Percentiles rank a stretch among this genome's conserved stretches.
These are phyloP conservation scores for Myxozyma vanderwaltii DNA, from an alignment of 805 yeast genomes.

Conservation along the genomic window DNA sequence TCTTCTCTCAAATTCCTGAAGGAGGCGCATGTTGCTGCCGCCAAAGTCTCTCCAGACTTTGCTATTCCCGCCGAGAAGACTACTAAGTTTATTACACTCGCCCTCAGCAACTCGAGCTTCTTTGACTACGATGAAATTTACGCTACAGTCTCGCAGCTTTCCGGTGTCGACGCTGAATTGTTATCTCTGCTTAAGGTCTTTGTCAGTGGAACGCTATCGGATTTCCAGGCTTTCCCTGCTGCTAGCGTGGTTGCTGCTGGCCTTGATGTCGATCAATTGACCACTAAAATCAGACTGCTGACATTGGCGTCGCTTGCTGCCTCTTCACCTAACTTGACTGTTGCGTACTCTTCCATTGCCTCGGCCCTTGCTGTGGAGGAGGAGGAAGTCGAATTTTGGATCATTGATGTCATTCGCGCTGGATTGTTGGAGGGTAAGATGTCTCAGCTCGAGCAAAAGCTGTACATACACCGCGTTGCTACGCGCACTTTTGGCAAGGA, in stretches of 20 bases:
- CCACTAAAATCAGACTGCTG: conserved; percentile 32
- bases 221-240: conserved; percentile 20
- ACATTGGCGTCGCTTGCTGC: conserved; percentile 35
- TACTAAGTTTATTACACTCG: conserved; percentile 14
- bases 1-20: conserved; percentile 34
- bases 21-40: conserved; percentile 35
- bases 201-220: conserved; percentile 30
- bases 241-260: conserved; percentile 11
- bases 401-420: conserved; percentile 48
- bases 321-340: conserved; percentile 19
- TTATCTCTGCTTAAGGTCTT: conserved; percentile 39
- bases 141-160: not conserved
- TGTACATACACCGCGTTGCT: conserved; percentile 44
- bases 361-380: conserved; percentile 39
- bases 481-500: conserved; percentile 44
- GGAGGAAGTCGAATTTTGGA: conserved; percentile 45
- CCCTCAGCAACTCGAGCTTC: conserved; percentile 18
- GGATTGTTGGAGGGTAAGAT: conserved; percentile 49
- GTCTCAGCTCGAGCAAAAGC: conserved; percentile 44
- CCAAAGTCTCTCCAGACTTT: conserved; percentile 12
- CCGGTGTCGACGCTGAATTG: conserved; percentile 30
- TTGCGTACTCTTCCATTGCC: conserved; percentile 43
- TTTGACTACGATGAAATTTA: conserved; percentile 23
- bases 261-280: conserved; percentile 26
- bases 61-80: conserved; percentile 8